Evolutionary conservation across 352 stramenopile species (phyloP).

Genomic region (Phytophthora brassicae): DNA sequence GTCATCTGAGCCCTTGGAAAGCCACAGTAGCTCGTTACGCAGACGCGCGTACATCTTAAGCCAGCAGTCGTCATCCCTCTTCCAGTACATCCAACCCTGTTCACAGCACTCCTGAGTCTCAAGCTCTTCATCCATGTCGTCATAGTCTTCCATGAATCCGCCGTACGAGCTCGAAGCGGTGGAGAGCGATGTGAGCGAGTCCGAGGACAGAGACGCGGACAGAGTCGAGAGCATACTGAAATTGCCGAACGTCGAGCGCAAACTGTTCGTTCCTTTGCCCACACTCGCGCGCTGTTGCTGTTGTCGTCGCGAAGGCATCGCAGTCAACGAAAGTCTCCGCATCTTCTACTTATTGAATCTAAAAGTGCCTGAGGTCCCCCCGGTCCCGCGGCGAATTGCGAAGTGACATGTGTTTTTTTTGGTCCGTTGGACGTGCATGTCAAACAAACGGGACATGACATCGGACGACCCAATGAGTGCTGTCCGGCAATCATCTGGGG

Average conservation of each 20-base stretch:
- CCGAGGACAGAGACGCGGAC: slow-evolving; percentile 26
- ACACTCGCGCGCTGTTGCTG: slow-evolving; percentile 25
- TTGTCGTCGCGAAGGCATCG: slow-evolving; percentile 32
- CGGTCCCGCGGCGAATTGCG: slow-evolving; percentile 19
- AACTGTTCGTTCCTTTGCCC: slow-evolving; percentile 24
- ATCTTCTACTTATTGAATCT: no score
- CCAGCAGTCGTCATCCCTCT: slow-evolving; percentile 60
- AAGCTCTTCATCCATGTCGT: slow-evolving; percentile 26
- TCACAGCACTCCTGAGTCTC: slow-evolving; percentile 31
- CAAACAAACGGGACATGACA: slow-evolving; percentile 24
- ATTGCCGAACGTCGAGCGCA: slow-evolving; percentile 35
- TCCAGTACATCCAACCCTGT: slow-evolving; percentile 82
- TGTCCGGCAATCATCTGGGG: slow-evolving; percentile 6
- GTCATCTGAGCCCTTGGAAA: slow-evolving; percentile 46
- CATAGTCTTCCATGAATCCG: slow-evolving; percentile 40
- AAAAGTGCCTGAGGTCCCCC: not conserved
- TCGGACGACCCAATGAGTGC: no score
- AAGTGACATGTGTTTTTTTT: slow-evolving; percentile 20
- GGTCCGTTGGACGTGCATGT: not conserved
- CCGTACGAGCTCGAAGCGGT: slow-evolving; percentile 60
- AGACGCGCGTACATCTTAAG: slow-evolving; percentile 77
- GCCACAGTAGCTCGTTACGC: slow-evolving; percentile 68
- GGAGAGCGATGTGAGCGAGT: slow-evolving; percentile 38
- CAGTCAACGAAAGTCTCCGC: slow-evolving; percentile 37
- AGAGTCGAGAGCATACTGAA: slow-evolving; percentile 39